Base-by-base conservation (phyloP, 192 early-diverging fungal species). In the Gonapodya sp. region DNA sequence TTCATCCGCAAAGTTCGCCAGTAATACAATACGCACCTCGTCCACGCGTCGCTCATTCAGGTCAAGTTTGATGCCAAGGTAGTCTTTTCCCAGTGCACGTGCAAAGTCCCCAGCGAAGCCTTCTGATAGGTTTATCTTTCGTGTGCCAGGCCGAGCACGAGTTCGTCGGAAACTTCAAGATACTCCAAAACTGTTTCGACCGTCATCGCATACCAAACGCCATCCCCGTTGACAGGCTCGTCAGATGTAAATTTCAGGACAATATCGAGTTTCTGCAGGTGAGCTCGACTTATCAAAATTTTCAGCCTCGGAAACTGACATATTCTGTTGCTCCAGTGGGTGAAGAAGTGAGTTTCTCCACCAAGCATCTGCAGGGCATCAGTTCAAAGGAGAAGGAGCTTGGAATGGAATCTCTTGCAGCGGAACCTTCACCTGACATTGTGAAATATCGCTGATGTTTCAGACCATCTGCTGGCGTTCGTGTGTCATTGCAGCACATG, bases 161-260 rank as follows among this genome's bases (percentile, higher is more conserved):
- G 85, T 99, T 94, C 83, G 91, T 97, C 35, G 87, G 88, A 36
- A 99, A 99, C 86, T 99, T 89, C 86, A 98, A 99, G 87, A 88
- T 99, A 36, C 91, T 99, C 33, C 97, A 98, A 82, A 86, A 87
- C 81, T 86, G 87, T 73, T 95, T 99, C 82, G 90, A 94, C 87
- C 93, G 91, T 84, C 93, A 97, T 87, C 94, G 95, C 83, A 87
- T 99, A 74, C 94, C 96, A 87, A 97, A 97, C 87, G 91, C 87
- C 34, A 93, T 99, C 73, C 95, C 95, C 36, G 95, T 96, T 14
- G 92, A 97, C 35, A 87, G 93, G 14, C 87, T 99, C 78, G 90
- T 94, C 84, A 99, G 97, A 85, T 96, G 95, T 88, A 95, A 94
- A 79, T 96, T 99, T 84, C 96, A 98, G 89, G 97, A 99, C 87